Percentiles rank a stretch among this genome's conserved stretches.
Evolutionary conservation across 2,329 filamentous ascomycete species (phyloP).

Genomic region (Cadophora sp.): DNA sequence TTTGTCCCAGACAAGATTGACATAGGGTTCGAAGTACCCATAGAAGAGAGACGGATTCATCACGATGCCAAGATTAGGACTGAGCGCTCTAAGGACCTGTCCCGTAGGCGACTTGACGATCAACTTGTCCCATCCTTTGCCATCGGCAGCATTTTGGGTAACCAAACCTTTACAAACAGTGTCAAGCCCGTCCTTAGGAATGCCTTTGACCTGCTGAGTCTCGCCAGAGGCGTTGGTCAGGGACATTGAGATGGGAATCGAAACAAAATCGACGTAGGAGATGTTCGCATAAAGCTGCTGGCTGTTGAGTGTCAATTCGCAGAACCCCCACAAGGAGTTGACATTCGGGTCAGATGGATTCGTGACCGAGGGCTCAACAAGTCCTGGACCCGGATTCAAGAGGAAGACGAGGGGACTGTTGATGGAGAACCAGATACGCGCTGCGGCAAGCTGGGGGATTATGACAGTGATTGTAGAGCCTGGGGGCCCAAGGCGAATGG

Average conservation of each 20-base stretch:
- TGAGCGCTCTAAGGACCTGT: slow-evolving; percentile 49
- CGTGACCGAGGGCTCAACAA: slow-evolving; percentile 77
- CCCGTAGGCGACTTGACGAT: slow-evolving; percentile 44
- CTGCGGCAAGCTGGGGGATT: slow-evolving; percentile 73
- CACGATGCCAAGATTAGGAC: slow-evolving; percentile 46
- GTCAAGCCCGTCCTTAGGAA: slow-evolving; percentile 62
- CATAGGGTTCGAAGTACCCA: slow-evolving; percentile 53
- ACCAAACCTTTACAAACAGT: slow-evolving; percentile 59
- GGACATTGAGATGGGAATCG: slow-evolving; percentile 62
- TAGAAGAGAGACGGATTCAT: slow-evolving; percentile 48
- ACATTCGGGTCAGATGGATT: slow-evolving; percentile 69
- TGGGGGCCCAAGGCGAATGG: slow-evolving; percentile 66
- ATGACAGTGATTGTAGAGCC: slow-evolving; percentile 65
- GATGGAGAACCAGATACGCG: slow-evolving; percentile 73
- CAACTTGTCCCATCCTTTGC: slow-evolving; percentile 64
- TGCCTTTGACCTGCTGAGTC: slow-evolving; percentile 59
- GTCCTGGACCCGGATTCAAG: slow-evolving; percentile 68
- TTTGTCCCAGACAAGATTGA: slow-evolving; percentile 51
- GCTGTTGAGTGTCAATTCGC: slow-evolving; percentile 71
- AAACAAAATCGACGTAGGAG: slow-evolving; percentile 76
- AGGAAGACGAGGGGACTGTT: slow-evolving; percentile 67
- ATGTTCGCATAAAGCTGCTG: slow-evolving; percentile 70
- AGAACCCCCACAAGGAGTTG: slow-evolving; percentile 67
- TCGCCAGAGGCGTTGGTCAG: slow-evolving; percentile 51
- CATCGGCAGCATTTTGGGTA: slow-evolving; percentile 61